Conservation (phyloP, 257 asterid genomes). For the Nicotiana undulata region DNA sequence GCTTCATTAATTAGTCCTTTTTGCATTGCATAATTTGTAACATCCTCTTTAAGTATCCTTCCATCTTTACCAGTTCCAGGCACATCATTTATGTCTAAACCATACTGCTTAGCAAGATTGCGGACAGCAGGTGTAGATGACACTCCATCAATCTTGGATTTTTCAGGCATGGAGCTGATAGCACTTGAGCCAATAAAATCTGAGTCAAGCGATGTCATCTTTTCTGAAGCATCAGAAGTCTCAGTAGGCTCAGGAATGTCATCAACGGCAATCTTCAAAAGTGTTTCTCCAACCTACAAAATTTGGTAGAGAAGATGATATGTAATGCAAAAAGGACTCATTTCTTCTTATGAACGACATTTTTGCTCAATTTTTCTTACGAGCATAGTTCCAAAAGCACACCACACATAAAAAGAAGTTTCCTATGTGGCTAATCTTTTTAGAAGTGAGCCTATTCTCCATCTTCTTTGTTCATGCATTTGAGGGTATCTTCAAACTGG, state of each 20-base stretch:
- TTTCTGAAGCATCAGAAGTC: slow-evolving; percentile 26
- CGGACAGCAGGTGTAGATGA: slow-evolving; percentile 81
- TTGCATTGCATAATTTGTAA: slow-evolving; percentile 42
- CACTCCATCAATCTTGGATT: slow-evolving; percentile 37
- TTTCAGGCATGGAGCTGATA: slow-evolving; percentile 26
- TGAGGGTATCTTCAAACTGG: neutral
- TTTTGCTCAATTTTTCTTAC: neutral
- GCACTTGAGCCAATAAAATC: slow-evolving; percentile 22
- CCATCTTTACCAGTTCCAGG: slow-evolving; percentile 73
- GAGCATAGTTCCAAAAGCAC: neutral
- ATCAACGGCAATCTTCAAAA: slow-evolving; percentile 56
- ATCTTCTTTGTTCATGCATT: neutral
- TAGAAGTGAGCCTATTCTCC: neutral
- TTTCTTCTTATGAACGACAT: neutral
- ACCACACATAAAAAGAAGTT: neutral
- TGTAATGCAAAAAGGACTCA: neutral
- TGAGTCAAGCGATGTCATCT: slow-evolving; percentile 23
- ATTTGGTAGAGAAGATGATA: slow-evolving; percentile 4
- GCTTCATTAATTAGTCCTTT: slow-evolving; percentile 38
- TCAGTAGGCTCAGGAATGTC: slow-evolving; percentile 32
- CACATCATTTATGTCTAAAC: slow-evolving; percentile 56
- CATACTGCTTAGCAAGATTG: slow-evolving; percentile 63
- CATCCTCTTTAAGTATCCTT: slow-evolving; percentile 68
- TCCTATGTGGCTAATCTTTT: neutral
- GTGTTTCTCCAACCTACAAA: slow-evolving; percentile 91